Percentiles rank a stretch among this genome's conserved stretches.
These are phyloP conservation scores for Sphaerobolus stellatus DNA, from an alignment of 1,284 basidiomycete species.

Conservation along the genomic window DNA sequence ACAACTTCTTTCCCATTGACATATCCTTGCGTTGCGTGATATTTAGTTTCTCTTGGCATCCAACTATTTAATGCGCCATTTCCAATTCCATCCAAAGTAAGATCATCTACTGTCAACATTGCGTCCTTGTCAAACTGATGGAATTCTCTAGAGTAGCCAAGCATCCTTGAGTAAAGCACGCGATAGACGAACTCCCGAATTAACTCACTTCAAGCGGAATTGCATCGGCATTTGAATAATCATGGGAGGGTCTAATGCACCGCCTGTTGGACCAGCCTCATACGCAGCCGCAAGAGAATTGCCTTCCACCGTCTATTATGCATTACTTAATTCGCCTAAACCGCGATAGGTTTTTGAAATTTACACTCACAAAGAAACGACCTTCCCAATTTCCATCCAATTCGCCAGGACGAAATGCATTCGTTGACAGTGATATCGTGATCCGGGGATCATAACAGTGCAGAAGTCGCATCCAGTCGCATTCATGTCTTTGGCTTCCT, in stretches of 20 bases:
- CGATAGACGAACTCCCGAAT: neutral
- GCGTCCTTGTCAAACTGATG: constrained; percentile 1
- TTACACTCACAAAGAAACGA: neutral
- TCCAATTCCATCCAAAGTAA: constrained; percentile 5
- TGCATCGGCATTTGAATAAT: neutral
- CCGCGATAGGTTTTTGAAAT: too few relatives aligned
- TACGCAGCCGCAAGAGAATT: too few relatives aligned
- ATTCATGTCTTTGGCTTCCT: neutral
- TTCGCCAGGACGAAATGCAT: neutral
- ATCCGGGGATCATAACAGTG: neutral
- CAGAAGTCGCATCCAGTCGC: neutral
- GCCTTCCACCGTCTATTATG: too few relatives aligned
- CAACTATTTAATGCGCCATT: constrained; percentile 4
- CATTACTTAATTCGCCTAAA: too few relatives aligned
- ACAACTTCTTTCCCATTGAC: too few relatives aligned
- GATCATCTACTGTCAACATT: constrained; percentile 1
- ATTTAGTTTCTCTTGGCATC: too few relatives aligned
- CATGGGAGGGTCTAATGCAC: neutral
- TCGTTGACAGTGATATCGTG: neutral
- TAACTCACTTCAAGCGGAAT: constrained; percentile 7
- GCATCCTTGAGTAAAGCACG: neutral
- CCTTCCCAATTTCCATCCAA: neutral
- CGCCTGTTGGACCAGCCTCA: too few relatives aligned
- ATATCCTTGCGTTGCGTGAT: neutral
- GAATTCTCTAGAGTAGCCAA: constrained; percentile 3